Evolutionary conservation across 768 basidiomycete species (phyloP).

Genomic region (Tulasnella sp.): DNA sequence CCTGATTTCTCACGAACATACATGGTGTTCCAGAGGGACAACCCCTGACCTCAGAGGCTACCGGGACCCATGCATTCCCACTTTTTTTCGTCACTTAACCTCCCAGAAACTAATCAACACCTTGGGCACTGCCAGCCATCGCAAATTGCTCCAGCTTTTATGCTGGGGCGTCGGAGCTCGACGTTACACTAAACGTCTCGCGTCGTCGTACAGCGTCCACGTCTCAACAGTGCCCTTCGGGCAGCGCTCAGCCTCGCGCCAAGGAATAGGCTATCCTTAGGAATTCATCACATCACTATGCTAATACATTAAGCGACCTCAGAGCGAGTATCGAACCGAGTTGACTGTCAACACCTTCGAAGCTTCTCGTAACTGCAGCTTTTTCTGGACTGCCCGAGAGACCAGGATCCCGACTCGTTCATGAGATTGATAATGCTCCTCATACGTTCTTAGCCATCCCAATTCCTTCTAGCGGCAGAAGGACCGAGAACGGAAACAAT

Average conservation of each 20-base stretch:
- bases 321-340: not conserved
- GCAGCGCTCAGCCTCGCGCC: not conserved
- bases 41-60: too few species aligned
- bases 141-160: not conserved
- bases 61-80: not conserved
- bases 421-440: too few species aligned
- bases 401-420: too few species aligned
- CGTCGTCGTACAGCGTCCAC: not conserved
- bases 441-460: too few species aligned
- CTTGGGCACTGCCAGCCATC: not conserved
- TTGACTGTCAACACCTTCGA: not conserved
- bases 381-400: too few species aligned
- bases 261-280: not conserved
- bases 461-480: too few species aligned
- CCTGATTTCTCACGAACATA: too few species aligned
- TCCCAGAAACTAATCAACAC: not conserved
- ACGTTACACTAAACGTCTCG: not conserved
- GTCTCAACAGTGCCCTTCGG: not conserved
- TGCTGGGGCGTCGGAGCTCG: not conserved
- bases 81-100: not conserved
- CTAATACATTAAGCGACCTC: not conserved
- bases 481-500: too few species aligned
- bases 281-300: not conserved
- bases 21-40: too few species aligned
- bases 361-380: not conserved